Base-by-base conservation (phyloP, 2,329 filamentous ascomycete species). In the Tolypocladium endophyticum region DNA sequence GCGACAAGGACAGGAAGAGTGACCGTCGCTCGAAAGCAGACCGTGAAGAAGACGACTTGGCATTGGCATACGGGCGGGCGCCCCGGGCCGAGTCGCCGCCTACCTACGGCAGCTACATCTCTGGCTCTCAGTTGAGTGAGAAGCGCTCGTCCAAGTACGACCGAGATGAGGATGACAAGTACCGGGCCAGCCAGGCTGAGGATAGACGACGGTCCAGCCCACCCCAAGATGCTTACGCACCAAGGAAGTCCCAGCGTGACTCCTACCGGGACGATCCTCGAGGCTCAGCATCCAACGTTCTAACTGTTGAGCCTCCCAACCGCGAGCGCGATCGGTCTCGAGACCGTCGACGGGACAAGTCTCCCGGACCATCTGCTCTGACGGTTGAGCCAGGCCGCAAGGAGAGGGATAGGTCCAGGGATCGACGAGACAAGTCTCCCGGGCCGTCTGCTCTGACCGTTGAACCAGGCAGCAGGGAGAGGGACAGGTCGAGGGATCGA, bases 1-100 rank as follows among this genome's bases (percentile, higher is more conserved):
- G 63, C 7, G 64, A 64, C 39, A 58, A 58, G 55, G 59, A 62
- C 30, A 71, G 67, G 56, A 73, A 71, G 59, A 65, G 67, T 60
- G 65, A 68, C 33, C 58, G 62, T 12, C 61, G 62, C 9, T 20
- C 47, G 28, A 66, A 65, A 50, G 64, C 65, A 39, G 66, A 68
- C 28, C 64, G 64, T 4, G 67, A 69, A 60, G 77, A 80, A 36
- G 77, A 80, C 4, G 77, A 81, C 60, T 70, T 84, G 12, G 80
- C 80, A 4, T 70, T 84, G 12, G 80, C 80, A 4, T 84, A 84
- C 62, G 81, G 81, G 36, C 68, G 69, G 33, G 68, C 67, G 18
- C 62, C 65, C n/a, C 59, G 59, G 11, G 50, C 62, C 23, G 60
- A 64, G n/a, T 64, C 64, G 38, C 63, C 59, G 14, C 61, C 35